Conservation (phyloP, 441 rosid genomes). For the Syzygium syzygioides region DNA sequence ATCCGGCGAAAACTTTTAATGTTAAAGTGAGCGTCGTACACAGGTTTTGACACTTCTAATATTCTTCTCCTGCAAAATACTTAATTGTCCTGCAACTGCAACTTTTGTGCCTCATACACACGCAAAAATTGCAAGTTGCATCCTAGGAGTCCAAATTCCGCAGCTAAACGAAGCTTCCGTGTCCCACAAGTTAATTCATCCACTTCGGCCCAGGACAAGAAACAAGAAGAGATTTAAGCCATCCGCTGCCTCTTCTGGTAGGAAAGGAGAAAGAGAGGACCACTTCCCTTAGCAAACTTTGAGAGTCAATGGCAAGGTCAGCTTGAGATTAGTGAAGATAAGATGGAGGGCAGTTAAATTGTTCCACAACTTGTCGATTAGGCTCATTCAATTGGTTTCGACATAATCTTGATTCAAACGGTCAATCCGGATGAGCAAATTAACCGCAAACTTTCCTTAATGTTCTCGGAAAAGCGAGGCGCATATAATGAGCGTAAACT, state of each 20-base stretch:
- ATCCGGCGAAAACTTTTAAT: too few relatives aligned
- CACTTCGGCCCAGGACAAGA: not conserved
- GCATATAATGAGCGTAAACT: not conserved
- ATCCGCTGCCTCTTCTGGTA: not conserved
- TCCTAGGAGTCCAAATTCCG: not conserved
- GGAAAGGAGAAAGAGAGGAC: not conserved
- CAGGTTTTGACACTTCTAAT: too few relatives aligned
- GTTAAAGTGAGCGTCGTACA: too few relatives aligned
- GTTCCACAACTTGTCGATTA: not conserved
- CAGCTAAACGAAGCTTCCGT: not conserved
- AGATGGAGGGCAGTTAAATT: not conserved
- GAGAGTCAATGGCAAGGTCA: not conserved
- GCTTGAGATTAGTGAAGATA: not conserved
- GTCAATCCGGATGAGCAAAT: not conserved
- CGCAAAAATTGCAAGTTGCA: not conserved
- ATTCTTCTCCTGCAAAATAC: too few relatives aligned
- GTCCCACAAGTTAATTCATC: not conserved
- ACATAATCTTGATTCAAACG: not conserved
- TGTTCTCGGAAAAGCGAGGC: not conserved
- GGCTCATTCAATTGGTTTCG: not conserved
- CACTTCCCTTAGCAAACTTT: not conserved
- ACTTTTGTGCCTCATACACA: not conserved
- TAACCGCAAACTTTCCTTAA: not conserved
- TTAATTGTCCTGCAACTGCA: not conserved
- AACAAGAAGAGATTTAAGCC: not conserved